phyloP scores from a whole-genome alignment of 371 early-diverging fungal species.

The Actinomortierella wolfii region DNA sequence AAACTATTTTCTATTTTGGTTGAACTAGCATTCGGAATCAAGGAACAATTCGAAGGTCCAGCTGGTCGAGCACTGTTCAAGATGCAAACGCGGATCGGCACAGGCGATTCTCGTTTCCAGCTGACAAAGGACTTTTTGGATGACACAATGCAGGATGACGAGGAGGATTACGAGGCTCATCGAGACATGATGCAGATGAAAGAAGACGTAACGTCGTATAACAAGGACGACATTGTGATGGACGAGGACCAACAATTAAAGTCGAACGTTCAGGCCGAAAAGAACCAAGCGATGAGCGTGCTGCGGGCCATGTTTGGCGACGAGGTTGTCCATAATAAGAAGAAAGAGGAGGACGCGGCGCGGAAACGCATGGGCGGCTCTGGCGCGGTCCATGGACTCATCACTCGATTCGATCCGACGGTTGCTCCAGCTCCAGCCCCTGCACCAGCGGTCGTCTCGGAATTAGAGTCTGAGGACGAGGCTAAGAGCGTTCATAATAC shows the following conservation, averaged over 20 bases:
- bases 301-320: slow-evolving; percentile 64
- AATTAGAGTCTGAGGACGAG: background rate
- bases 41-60: slow-evolving; percentile 63
- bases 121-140: slow-evolving; percentile 57
- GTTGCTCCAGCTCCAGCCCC: slow-evolving; percentile 50
- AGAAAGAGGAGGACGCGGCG: slow-evolving; percentile 31
- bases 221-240: slow-evolving; percentile 28
- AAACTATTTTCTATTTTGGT: background rate
- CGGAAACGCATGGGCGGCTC: slow-evolving; percentile 30
- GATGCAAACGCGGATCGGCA: slow-evolving; percentile 57
- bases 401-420: slow-evolving; percentile 60
- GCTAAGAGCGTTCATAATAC: background rate
- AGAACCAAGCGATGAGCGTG: slow-evolving; percentile 54
- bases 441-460: slow-evolving; percentile 1
- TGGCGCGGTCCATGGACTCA: slow-evolving; percentile 42
- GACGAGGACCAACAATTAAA: slow-evolving; percentile 55
- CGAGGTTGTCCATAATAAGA: slow-evolving; percentile 46
- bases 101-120: slow-evolving; percentile 64
- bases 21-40: slow-evolving; percentile 55
- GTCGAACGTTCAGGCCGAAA: slow-evolving; percentile 44
- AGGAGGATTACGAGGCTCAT: slow-evolving; percentile 38
- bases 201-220: slow-evolving; percentile 12
- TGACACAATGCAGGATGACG: slow-evolving; percentile 29
- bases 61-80: slow-evolving; percentile 57
- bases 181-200: slow-evolving; percentile 20